phyloP scores from a whole-genome alignment of 345 rosid species.

The Noccaea caerulescens region DNA sequence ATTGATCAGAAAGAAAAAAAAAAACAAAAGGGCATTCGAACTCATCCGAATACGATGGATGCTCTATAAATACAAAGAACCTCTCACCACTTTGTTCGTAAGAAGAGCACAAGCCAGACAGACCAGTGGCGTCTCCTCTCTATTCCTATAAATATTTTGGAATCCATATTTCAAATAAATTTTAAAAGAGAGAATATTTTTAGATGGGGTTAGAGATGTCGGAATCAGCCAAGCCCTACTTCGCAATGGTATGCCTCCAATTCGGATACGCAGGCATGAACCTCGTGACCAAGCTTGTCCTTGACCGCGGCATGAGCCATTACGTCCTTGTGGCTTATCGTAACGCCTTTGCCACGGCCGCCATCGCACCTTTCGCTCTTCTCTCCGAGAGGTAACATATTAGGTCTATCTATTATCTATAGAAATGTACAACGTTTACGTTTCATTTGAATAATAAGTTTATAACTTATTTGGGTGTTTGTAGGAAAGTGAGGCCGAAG shows the following conservation, averaged over 20 bases:
- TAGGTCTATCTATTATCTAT: neutral
- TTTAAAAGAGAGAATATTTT: conserved; percentile 11
- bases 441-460: neutral
- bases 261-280: conserved; percentile 97
- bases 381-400: conserved; percentile 69
- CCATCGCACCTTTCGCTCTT: conserved; percentile 71
- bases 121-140: conserved; percentile 36
- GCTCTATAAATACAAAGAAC: conserved; percentile 44
- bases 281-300: conserved; percentile 78
- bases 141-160: neutral
- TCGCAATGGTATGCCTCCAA: conserved; percentile 87
- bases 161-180: neutral
- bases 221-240: conserved; percentile 72
- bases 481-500: conserved; percentile 78
- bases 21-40: conserved; percentile 34
- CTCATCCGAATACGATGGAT: conserved; percentile 41
- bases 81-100: conserved; percentile 35
- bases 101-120: conserved; percentile 33
- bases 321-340: conserved; percentile 78
- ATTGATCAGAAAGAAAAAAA: neutral
- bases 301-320: conserved; percentile 84
- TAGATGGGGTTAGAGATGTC: conserved; percentile 53
- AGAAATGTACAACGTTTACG: neutral
- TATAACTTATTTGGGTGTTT: neutral
- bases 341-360: conserved; percentile 69